Evolutionary conservation across 345 rosid species (phyloP).

Genomic region (Bruguiera sexangula): DNA sequence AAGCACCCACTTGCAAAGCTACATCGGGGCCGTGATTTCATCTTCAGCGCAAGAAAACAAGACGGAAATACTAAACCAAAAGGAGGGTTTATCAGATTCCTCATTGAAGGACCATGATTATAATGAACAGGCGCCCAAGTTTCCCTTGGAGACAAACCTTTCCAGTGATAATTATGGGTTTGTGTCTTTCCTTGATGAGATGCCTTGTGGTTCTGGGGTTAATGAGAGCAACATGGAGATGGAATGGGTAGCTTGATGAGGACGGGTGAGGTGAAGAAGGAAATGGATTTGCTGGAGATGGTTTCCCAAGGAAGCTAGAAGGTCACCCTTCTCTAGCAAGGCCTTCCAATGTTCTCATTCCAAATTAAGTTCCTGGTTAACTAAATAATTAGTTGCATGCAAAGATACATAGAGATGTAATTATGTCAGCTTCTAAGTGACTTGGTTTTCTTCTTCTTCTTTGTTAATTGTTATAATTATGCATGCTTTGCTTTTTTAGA

Average conservation of each 20-base stretch:
- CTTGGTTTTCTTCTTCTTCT: too few relatives aligned
- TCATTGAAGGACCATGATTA: neutral
- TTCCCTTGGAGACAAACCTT: neutral
- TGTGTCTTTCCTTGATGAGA: constrained; percentile 18
- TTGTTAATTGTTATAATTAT: too few relatives aligned
- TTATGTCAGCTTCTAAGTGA: too few relatives aligned
- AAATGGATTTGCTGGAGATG: constrained; percentile 43
- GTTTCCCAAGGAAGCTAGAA: constrained; percentile 13
- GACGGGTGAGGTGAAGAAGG: constrained; percentile 16
- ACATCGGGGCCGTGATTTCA: constrained; percentile 31
- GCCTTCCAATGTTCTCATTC: too few relatives aligned
- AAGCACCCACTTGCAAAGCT: constrained; percentile 28
- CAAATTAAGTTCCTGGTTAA: too few relatives aligned
- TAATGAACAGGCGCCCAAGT: neutral
- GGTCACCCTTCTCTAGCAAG: too few relatives aligned
- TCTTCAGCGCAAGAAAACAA: neutral
- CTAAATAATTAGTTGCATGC: too few relatives aligned
- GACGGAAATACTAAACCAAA: neutral
- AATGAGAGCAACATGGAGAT: constrained; percentile 14
- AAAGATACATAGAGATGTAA: too few relatives aligned
- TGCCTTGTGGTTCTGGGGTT: constrained; percentile 14
- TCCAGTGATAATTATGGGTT: constrained; percentile 10
- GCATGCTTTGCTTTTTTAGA: too few relatives aligned
- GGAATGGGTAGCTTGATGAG: constrained; percentile 13
- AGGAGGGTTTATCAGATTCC: neutral